These are phyloP conservation scores for Lasiodiplodia sp. DNA, from an alignment of 2,329 filamentous ascomycete genomes.

Conservation along the genomic window DNA sequence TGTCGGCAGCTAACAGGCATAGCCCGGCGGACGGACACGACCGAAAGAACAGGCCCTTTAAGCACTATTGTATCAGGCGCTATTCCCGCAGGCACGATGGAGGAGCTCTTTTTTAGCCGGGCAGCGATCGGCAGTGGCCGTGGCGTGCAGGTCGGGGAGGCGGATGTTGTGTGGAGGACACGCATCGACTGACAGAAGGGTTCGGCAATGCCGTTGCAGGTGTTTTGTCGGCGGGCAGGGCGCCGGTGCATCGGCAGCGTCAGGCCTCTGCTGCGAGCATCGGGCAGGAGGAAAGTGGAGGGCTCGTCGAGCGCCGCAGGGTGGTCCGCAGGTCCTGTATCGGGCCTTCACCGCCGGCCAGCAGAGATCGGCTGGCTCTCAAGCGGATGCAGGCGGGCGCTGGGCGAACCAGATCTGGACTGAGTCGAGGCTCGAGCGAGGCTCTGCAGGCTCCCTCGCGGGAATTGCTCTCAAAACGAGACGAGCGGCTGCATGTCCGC, in stretches of 20 bases:
- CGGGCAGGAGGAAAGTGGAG: slow-evolving; percentile 20
- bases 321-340: slow-evolving; percentile 1
- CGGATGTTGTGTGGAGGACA: slow-evolving; percentile 10
- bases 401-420: slow-evolving; percentile 15
- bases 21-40: not conserved
- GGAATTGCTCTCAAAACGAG: slow-evolving; percentile 9
- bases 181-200: not conserved
- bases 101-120: not conserved
- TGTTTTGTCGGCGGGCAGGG: not conserved
- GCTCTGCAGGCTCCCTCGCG: slow-evolving; percentile 3
- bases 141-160: not conserved
- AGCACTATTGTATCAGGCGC: not conserved
- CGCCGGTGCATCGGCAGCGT: not conserved
- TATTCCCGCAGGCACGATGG: slow-evolving; percentile 6
- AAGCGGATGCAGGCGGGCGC: not conserved
- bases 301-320: not conserved
- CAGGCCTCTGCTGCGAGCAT: slow-evolving; percentile 10
- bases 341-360: slow-evolving; percentile 18
- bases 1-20: slow-evolving; percentile 10
- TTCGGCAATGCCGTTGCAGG: not conserved
- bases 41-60: not conserved
- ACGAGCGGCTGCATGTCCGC: slow-evolving; percentile 2
- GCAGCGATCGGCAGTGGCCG: not conserved
- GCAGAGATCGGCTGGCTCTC: slow-evolving; percentile 15
- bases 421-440: not conserved